phyloP scores from a whole-genome alignment of 208 protist genomes.

The Leishmania braziliensis region DNA sequence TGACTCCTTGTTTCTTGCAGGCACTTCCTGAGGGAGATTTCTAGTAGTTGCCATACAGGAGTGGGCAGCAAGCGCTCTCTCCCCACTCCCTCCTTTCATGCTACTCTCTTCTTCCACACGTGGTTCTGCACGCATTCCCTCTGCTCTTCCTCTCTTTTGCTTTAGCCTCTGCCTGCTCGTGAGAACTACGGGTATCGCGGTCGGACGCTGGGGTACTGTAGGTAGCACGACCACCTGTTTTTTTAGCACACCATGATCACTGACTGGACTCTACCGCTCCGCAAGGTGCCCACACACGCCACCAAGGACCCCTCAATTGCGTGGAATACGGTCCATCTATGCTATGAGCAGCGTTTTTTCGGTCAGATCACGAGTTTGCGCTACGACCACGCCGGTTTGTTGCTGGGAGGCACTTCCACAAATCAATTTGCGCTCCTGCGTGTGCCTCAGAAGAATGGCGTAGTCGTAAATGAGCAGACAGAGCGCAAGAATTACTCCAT shows the following conservation, averaged over 20 bases:
- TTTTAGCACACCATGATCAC: conserved; percentile 29
- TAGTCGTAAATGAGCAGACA: conserved; percentile 81
- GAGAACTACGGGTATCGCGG: neutral
- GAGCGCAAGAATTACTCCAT: conserved; percentile 77
- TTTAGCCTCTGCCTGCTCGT: neutral
- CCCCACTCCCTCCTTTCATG: neutral
- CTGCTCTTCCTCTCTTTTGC: neutral
- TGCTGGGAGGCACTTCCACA: conserved; percentile 72
- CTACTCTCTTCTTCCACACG: neutral
- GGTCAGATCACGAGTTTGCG: conserved; percentile 69
- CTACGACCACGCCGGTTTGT: conserved; percentile 65
- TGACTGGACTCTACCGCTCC: conserved; percentile 73
- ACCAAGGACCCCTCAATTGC: conserved; percentile 60
- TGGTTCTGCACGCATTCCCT: neutral
- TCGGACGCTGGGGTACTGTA: neutral
- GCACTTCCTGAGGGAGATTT: neutral
- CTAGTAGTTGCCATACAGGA: neutral
- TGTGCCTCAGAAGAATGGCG: conserved; percentile 75
- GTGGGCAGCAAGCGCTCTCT: neutral
- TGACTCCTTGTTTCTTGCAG: neutral
- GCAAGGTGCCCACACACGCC: conserved; percentile 47
- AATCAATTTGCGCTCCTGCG: conserved; percentile 83
- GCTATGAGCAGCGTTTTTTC: conserved; percentile 89
- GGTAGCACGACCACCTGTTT: neutral
- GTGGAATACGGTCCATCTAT: conserved; percentile 79